phyloP scores from a whole-genome alignment of 2,329 filamentous ascomycete genomes.

The Exophiala mesophila region DNA sequence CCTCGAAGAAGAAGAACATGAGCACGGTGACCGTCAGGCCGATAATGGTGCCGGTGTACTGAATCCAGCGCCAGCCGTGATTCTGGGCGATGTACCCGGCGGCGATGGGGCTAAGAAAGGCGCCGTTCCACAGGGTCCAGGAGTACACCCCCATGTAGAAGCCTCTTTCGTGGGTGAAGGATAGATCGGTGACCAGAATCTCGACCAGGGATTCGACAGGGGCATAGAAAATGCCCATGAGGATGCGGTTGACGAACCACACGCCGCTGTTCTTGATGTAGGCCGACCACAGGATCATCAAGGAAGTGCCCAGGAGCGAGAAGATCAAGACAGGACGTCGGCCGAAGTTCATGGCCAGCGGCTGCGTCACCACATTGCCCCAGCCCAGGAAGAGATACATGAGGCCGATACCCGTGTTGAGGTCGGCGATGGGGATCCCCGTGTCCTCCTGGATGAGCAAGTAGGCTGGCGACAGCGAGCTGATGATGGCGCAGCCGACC shows the following conservation, averaged over 20 bases:
- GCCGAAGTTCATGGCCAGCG: conserved; percentile 43
- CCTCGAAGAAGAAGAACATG: conserved; percentile 16
- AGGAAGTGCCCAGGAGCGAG: conserved; percentile 28
- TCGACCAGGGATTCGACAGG: conserved; percentile 47
- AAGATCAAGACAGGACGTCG: conserved; percentile 23
- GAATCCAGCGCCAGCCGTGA: conserved; percentile 44
- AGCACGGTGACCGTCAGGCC: conserved; percentile 9
- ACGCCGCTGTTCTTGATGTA: conserved; percentile 42
- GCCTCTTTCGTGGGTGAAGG: conserved; percentile 25
- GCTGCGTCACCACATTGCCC: conserved; percentile 45
- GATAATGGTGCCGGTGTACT: conserved; percentile 13
- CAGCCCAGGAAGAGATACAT: conserved; percentile 37
- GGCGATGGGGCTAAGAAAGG: conserved; percentile 37
- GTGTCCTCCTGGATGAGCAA: conserved; percentile 38
- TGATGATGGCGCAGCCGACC: conserved; percentile 33
- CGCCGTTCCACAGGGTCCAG: conserved; percentile 9
- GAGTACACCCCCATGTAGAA: conserved; percentile 17
- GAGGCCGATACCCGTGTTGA: conserved; percentile 46
- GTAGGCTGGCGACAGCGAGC: conserved; percentile 29
- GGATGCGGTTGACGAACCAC: conserved; percentile 45
- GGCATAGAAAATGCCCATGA: conserved; percentile 45
- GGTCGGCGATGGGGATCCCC: conserved; percentile 37
- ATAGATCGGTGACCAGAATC: conserved; percentile 43
- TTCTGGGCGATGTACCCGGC: conserved; percentile 43
- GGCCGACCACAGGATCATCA: conserved; percentile 41